Base-by-base conservation (phyloP, 2,329 filamentous ascomycete species). In the Fusarium haematococcum region DNA sequence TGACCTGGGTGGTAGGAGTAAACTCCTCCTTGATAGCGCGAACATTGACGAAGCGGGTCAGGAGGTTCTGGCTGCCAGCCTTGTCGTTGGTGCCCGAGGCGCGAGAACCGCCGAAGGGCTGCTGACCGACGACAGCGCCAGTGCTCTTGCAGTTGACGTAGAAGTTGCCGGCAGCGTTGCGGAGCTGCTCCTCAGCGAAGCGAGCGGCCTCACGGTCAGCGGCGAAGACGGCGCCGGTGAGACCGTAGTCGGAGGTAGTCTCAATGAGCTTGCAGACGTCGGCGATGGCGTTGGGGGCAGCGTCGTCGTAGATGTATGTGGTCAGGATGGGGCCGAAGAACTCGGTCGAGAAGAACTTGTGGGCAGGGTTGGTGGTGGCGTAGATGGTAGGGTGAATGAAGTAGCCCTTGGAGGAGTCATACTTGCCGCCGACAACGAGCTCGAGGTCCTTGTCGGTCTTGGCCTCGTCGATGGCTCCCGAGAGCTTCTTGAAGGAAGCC, bases 61-160 rank as follows among this genome's bases (percentile, higher is more conserved):
- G 81, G 71, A 93, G 82, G 81, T 90, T 91, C 75, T 86, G 83
- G 78, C 90, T 92, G 39, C 92, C 92, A 18, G 92, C 91, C 87
- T 94, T 94, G 83, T 94, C 92, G 80, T 94, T 93, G 25, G 92
- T 94, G 30, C 92, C 92, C 70, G 90, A 92, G 8, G 91, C 91
- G 73, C 92, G 86, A 14, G 90, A 88, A 63, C 92, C 92, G 25
- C 92, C 92, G 80, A 94, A 94, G 5, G 92, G 90, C 84, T 94
- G 92, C 84, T 94, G 92, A 16, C 91, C 92, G 9, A 93, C 91
- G 27, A 94, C 91, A 18, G 92, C 91, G 43, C 91, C 92, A 2
- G 92, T 94, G 82, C 90, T 92, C 89, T 95, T 95, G 86, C 92
- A 93, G 85, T 95, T 96, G 84, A 96, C 88, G 85, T 96, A 96